Evolutionary conservation across 1,284 basidiomycete species (phyloP), one percentile per base, ranked within the genome.

Genomic region (Cronartium quercuum): DNA sequence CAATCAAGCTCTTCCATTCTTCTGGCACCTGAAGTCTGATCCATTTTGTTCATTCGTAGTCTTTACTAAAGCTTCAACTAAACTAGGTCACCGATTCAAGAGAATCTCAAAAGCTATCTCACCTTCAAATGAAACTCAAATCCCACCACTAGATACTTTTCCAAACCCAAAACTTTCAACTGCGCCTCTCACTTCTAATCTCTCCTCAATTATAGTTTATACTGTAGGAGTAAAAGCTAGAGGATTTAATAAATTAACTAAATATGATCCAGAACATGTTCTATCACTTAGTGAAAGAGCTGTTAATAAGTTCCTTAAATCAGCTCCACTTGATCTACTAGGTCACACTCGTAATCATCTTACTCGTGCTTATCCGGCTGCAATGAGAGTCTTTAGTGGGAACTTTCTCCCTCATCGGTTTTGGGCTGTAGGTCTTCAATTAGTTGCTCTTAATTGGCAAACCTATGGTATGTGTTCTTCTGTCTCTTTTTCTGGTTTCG

Each of bases 381-480:
- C 91, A 0, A 88, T 85, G 47, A 84, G 94, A 67, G 84, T 96
- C 61, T 89, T 86, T 77, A 92, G 90, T 76, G 89, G 89, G 29
- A 99, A 99, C 82, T 98, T 90, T 80, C 86, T 91, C 78, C 95
- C 95, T 3, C 88, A 91, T 82, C 86, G 89, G 47, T 93, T 88
- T 82, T 99, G 95, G 95, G 87, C 88, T 0, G 88, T 89, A 0
- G 95, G 95, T 0, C 88, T 89, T 18, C 95, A 98, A 82, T 83
- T 98, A n/a, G 94, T 96, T 0, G 93, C 96, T 6, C 86, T 98
- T 76, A 99, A 99, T 82, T 98, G 94, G 91, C 96, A 99, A 82
- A 98, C 94, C 0, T 89, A 89, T 78, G 92, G 91, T 92, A 78
- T 71, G 86, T 18, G n/a, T 34, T 24, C 41, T 29, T 75, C 24